Evolutionary conservation across 2,329 filamentous ascomycete genomes (phyloP).

Genomic region (Chrysosporium queenslandicum): DNA sequence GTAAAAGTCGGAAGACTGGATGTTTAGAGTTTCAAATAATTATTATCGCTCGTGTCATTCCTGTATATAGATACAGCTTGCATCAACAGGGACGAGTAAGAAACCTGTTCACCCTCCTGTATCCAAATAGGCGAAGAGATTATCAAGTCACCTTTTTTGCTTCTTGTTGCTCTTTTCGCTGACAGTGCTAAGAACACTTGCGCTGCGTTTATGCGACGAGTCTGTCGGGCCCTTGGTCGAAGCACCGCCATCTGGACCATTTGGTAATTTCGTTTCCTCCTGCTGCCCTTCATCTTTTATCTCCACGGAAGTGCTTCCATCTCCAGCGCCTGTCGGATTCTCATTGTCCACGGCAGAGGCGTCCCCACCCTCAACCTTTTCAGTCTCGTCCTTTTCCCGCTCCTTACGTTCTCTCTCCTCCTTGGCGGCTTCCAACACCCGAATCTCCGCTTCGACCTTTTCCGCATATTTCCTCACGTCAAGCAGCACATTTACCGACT

Average conservation of each 20-base stretch:
- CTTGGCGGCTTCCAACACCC: slow-evolving; percentile 36
- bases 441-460: slow-evolving; percentile 41
- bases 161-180: slow-evolving; percentile 52
- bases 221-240: slow-evolving; percentile 2
- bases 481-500: slow-evolving; percentile 39
- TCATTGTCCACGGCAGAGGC: neutral
- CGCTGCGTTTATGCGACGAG: slow-evolving; percentile 60
- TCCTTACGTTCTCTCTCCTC: slow-evolving; percentile 32
- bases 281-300: slow-evolving; percentile 1
- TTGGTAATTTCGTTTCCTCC: slow-evolving; percentile 2
- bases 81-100: neutral
- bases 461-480: slow-evolving; percentile 41
- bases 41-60: slow-evolving; percentile 4
- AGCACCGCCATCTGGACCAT: neutral
- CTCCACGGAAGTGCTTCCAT: slow-evolving; percentile 12
- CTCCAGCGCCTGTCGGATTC: slow-evolving; percentile 3
- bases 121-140: neutral
- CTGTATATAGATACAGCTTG: slow-evolving; percentile 12
- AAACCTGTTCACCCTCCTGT: neutral
- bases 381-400: slow-evolving; percentile 23
- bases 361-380: slow-evolving; percentile 19
- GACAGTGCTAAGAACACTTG: slow-evolving; percentile 62
- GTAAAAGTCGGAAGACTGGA: neutral
- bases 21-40: neutral
- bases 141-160: slow-evolving; percentile 32